These are phyloP conservation scores for Lactarius psammicola DNA, from an alignment of 768 basidiomycete species.

Conservation along the genomic window DNA sequence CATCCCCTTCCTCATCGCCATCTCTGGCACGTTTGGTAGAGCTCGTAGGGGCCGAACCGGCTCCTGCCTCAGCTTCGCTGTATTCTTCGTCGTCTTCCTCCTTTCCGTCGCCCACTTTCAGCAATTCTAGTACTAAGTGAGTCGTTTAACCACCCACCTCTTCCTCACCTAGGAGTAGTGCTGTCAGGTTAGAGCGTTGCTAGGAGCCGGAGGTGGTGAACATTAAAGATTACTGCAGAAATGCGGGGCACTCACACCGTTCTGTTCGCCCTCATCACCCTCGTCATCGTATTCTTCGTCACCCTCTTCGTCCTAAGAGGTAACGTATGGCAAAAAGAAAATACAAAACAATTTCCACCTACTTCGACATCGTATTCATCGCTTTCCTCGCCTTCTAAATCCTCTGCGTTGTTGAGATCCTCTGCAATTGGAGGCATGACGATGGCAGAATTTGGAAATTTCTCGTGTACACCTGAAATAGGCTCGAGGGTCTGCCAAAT, in stretches of 20 bases:
- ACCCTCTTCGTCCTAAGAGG: constrained; percentile 12
- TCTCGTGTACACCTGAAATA: constrained; percentile 11
- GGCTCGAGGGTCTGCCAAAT: constrained; percentile 4
- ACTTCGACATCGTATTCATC: constrained; percentile 24
- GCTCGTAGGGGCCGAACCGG: neutral
- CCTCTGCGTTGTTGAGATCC: neutral
- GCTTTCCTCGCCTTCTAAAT: constrained; percentile 19
- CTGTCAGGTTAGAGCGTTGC: constrained; percentile 9
- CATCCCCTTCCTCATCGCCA: constrained; percentile 4
- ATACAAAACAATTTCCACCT: neutral
- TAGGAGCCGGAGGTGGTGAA: neutral
- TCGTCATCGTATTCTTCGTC: constrained; percentile 4
- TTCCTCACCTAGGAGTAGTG: constrained; percentile 12
- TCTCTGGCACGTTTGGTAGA: constrained; percentile 17
- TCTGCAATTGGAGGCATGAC: constrained; percentile 13
- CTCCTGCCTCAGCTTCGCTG: neutral
- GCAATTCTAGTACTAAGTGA: neutral
- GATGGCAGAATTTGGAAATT: neutral
- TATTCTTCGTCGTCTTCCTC: constrained; percentile 8
- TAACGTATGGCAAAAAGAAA: neutral
- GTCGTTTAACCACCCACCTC: constrained; percentile 6
- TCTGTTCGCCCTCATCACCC: constrained; percentile 12
- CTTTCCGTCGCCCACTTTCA: constrained; percentile 3
- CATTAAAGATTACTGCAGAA: neutral
- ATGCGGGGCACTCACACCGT: constrained; percentile 11